Conservation (phyloP, 169 alveolate species). For the Neospora caninum region DNA sequence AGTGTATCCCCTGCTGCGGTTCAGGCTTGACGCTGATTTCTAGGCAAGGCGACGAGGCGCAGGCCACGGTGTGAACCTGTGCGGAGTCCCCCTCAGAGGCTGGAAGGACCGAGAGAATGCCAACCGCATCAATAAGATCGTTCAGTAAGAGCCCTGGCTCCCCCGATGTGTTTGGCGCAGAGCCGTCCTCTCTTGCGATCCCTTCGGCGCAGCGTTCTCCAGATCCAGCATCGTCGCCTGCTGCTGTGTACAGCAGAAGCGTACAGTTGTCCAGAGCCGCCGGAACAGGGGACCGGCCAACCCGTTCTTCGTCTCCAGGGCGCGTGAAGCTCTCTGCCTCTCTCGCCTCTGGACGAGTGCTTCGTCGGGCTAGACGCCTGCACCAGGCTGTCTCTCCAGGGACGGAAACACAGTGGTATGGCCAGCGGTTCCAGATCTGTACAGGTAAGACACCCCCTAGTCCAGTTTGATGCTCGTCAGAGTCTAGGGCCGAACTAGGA, state of each 20-base stretch:
- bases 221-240: background rate
- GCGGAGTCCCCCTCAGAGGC: background rate
- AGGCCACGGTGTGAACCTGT: background rate
- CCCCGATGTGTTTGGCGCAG: background rate
- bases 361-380: background rate
- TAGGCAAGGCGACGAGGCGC: background rate
- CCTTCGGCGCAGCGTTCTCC: background rate
- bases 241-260: background rate
- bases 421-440: constrained; percentile 34
- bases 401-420: constrained; percentile 10
- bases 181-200: background rate
- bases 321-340: background rate
- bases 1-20: too few relatives aligned
- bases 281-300: too few relatives aligned
- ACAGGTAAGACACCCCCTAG: background rate
- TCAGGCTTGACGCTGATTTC: too few relatives aligned
- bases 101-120: background rate
- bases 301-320: background rate
- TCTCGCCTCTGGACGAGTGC: background rate
- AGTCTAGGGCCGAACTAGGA: too few relatives aligned
- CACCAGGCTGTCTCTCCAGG: constrained; percentile 29
- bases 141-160: background rate
- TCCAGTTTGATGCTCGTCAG: too few relatives aligned
- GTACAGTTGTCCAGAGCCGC: background rate
- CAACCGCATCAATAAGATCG: background rate